Percentiles rank a stretch among this genome's conserved stretches.
These are phyloP conservation scores for Linnemannia exigua DNA, from an alignment of 192 early-diverging fungal genomes.

Conservation along the genomic window DNA sequence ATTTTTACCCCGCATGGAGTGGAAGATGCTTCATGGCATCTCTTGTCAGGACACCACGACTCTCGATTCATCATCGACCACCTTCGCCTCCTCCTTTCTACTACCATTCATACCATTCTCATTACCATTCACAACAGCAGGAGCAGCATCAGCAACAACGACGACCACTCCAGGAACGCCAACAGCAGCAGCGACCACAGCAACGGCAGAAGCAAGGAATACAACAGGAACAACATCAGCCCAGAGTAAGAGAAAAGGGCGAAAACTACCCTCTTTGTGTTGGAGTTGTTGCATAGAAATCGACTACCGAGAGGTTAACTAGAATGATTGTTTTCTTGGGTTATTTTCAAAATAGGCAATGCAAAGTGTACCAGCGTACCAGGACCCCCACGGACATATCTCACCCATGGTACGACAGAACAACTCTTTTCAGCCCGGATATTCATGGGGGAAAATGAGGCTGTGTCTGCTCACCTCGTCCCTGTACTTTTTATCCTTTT, in stretches of 20 bases:
- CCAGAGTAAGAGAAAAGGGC: not conserved
- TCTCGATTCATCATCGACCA: not conserved
- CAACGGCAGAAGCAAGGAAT: not conserved
- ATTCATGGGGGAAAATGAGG: too few species aligned
- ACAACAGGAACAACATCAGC: not conserved
- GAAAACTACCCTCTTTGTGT: too few species aligned
- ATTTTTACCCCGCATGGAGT: conserved; percentile 3
- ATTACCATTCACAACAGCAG: not conserved
- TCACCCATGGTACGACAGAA: not conserved
- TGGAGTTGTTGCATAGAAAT: too few species aligned
- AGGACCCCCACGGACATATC: not conserved
- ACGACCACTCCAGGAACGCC: not conserved
- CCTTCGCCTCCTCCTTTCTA: not conserved
- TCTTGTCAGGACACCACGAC: not conserved
- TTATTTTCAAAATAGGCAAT: not conserved
- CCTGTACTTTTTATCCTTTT: too few species aligned
- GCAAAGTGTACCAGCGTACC: not conserved
- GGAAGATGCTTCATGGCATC: not conserved
- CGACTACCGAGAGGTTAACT: too few species aligned
- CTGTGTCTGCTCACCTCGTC: too few species aligned
- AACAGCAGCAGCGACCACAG: not conserved
- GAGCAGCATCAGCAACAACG: not conserved
- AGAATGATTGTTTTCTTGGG: too few species aligned
- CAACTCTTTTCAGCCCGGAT: too few species aligned
- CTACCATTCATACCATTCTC: not conserved